These are phyloP conservation scores for Solanum rostratum DNA, from an alignment of 257 asterid species.

Conservation along the genomic window DNA sequence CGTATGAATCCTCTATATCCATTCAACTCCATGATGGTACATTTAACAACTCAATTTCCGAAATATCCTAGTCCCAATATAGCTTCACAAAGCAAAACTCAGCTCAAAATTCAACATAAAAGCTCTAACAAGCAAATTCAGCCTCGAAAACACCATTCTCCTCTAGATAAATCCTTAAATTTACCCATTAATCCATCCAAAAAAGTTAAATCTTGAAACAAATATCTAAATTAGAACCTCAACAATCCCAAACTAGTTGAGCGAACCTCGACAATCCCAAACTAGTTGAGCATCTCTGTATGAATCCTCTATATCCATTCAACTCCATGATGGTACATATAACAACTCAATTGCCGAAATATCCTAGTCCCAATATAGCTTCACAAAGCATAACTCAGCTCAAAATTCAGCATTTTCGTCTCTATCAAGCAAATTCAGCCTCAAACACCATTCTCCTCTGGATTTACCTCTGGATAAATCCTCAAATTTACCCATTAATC, in stretches of 20 bases:
- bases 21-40: neutral
- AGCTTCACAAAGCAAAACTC: neutral
- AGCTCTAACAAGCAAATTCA: neutral
- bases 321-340: neutral
- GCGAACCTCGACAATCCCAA: neutral
- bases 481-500: neutral
- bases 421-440: neutral
- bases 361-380: neutral
- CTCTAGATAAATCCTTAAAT: neutral
- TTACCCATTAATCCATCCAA: neutral
- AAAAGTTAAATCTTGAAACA: neutral
- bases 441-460: neutral
- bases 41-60: neutral
- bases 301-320: neutral
- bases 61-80: neutral
- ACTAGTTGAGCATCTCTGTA: neutral
- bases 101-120: neutral
- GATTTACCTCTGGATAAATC: neutral
- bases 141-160: neutral
- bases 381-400: neutral
- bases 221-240: neutral
- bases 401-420: neutral
- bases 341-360: neutral
- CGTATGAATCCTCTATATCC: neutral
- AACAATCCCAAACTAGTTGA: neutral